Base-by-base conservation (phyloP, 441 rosid species). In the Biscutella laevigata region DNA sequence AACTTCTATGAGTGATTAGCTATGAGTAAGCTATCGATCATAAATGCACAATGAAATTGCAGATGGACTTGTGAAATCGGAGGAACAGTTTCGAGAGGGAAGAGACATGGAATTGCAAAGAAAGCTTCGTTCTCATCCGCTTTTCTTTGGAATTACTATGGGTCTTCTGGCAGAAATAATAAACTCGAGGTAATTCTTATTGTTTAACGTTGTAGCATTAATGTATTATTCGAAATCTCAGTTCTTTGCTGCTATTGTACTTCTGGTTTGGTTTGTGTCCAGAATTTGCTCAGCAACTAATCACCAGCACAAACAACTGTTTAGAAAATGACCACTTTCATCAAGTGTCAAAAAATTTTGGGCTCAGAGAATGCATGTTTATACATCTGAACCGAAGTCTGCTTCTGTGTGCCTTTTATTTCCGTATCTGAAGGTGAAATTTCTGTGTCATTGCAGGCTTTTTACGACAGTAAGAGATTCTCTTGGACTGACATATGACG, bases 391-490 rank as follows among this genome's bases (percentile, higher is more conserved):
- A 48, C 52, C 8, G 5, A 8, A 42, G 4, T n/a, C 40, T 45
- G 13, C 44, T 57, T 43, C 44, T 44, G 14, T 28, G 25, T 14
- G 28, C 41, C 22, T 51, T 36, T 36, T 35, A 35, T 22, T 9
- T 12, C 19, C 28, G 21, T 17, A 33, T 29, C 44, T 44, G 56
- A 42, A 49, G 28, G 9, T 24, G 3, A 34, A 10, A 5, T 10
- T 38, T 27, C 12, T 51, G 25, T 14, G 7, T 32, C 26, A 13
- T 20, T 68, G 58, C 82, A 92, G 99, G 86, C 97, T 94, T 68
- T 94, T 94, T 71, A 94, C 99, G 40, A 81, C 99, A 12, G 99
- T 94, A 26, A 66, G 97, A 59, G 97, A 94, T 65, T 89, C 99
- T 61, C 97, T 89, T 70, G 99, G 99, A 66, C 78, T 17, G 20